Conservation (phyloP, 2,329 filamentous ascomycete genomes). For the Fusarium irregulare region DNA sequence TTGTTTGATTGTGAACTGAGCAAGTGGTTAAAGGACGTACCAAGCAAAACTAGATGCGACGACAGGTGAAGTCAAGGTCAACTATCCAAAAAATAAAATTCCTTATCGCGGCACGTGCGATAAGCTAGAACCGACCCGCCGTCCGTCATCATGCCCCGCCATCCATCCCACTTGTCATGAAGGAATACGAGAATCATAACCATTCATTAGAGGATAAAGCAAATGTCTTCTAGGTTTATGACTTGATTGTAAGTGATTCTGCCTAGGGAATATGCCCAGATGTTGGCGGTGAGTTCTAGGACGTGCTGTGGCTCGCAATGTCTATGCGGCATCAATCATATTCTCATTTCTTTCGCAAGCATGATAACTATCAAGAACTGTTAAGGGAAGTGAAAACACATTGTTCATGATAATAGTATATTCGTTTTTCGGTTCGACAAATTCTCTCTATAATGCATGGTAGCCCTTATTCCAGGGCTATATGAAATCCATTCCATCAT, state of each 20-base stretch:
- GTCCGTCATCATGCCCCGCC: slow-evolving; percentile 23
- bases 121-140: slow-evolving; percentile 39
- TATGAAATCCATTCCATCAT: slow-evolving; percentile 8
- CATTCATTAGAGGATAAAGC: background rate
- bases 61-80: slow-evolving; percentile 8
- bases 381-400: background rate
- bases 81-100: slow-evolving; percentile 51
- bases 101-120: slow-evolving; percentile 56
- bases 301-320: background rate
- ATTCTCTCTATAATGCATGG: slow-evolving; percentile 25
- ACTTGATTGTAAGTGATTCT: no score
- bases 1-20: background rate
- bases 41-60: slow-evolving; percentile 14
- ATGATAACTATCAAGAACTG: background rate
- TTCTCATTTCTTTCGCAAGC: background rate
- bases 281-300: background rate
- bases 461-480: background rate
- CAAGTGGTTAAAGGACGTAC: slow-evolving; percentile 3
- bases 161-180: slow-evolving; percentile 10
- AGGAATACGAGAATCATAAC: background rate
- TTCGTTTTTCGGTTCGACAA: background rate
- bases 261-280: background rate
- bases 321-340: background rate
- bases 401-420: background rate
- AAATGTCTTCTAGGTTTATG: background rate